These are phyloP conservation scores for Ambrosiella cleistominuta DNA, from an alignment of 2,329 filamentous ascomycete genomes.

Conservation along the genomic window DNA sequence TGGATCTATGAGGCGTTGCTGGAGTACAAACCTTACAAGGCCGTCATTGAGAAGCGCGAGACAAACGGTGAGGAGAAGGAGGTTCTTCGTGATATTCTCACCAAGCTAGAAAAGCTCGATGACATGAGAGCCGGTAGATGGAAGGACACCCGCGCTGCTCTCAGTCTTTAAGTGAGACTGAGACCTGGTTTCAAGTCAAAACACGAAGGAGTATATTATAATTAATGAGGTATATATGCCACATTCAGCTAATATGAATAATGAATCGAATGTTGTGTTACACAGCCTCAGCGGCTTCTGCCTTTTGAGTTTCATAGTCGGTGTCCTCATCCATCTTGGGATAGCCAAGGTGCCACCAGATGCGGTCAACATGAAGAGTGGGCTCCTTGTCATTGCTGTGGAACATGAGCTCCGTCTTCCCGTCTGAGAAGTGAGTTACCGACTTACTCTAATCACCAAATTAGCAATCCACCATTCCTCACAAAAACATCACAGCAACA, in stretches of 20 bases:
- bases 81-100: slow-evolving; percentile 41
- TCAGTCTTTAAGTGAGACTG: slow-evolving; percentile 14
- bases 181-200: background rate
- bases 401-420: slow-evolving; percentile 26
- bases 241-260: background rate
- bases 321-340: slow-evolving; percentile 25
- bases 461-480: background rate
- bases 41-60: slow-evolving; percentile 30
- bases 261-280: background rate
- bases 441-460: slow-evolving; percentile 21
- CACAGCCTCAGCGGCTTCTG: background rate
- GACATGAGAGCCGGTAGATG: slow-evolving; percentile 58
- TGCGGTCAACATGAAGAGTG: slow-evolving; percentile 26
- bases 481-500: background rate
- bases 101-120: slow-evolving; percentile 50
- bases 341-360: slow-evolving; percentile 27
- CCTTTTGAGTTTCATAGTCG: background rate
- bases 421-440: slow-evolving; percentile 26
- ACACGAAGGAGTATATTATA: background rate
- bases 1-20: slow-evolving; percentile 82
- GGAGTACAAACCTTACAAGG: slow-evolving; percentile 48
- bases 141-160: slow-evolving; percentile 44
- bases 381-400: slow-evolving; percentile 24
- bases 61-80: slow-evolving; percentile 24
- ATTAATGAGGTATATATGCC: background rate